Conservation (phyloP, 306 rosid species). For the Gastrolobium bilobum region DNA sequence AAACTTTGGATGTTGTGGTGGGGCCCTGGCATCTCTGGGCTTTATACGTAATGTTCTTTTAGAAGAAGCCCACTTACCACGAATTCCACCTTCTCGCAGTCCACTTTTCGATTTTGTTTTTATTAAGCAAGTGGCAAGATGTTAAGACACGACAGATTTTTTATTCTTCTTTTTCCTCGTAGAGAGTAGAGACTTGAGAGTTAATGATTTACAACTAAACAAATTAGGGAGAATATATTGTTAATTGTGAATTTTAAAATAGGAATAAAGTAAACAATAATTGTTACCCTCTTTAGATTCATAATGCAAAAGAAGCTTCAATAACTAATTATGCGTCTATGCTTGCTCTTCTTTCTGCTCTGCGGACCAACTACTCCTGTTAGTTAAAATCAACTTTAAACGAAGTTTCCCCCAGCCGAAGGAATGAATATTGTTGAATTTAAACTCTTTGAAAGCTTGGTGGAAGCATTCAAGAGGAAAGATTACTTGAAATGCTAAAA, state of each 20-base stretch:
- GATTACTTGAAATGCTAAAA: not conserved
- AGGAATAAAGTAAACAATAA: not conserved
- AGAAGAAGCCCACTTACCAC: conserved; percentile 53
- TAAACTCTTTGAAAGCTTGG: not conserved
- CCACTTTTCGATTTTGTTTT: not conserved
- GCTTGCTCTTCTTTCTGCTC: not conserved
- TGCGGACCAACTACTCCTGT: not conserved
- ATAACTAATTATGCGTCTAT: not conserved
- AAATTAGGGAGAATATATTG: not conserved
- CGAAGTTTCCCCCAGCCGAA: not conserved
- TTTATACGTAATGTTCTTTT: conserved; percentile 54
- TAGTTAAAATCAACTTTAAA: not conserved
- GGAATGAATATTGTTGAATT: not conserved
- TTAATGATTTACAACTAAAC: not conserved
- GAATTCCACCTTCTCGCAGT: not conserved
- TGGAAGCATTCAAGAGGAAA: not conserved
- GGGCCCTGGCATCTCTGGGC: conserved; percentile 44
- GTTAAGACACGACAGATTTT: not conserved
- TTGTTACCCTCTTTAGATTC: not conserved
- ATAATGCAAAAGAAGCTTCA: not conserved
- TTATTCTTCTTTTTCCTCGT: not conserved
- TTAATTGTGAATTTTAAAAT: not conserved
- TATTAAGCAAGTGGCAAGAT: not conserved
- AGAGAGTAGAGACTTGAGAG: not conserved
- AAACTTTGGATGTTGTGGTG: conserved; percentile 47